Evolutionary conservation across 352 stramenopile species (phyloP).

Genomic region (Globisporangium middletonii): DNA sequence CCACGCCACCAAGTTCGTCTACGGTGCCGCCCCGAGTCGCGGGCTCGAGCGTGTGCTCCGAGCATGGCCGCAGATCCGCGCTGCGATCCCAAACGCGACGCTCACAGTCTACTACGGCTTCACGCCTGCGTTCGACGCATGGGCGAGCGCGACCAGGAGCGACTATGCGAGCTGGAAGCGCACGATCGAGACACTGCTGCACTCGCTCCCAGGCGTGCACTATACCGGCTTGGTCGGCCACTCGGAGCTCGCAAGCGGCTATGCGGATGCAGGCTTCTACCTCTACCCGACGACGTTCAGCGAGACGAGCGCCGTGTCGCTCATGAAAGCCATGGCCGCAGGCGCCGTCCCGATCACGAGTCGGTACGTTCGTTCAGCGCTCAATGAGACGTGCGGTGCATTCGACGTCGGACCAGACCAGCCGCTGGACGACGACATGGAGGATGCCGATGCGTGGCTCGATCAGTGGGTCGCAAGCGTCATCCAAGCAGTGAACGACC

Average conservation of each 20-base stretch:
- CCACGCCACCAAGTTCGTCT: constrained; percentile 65
- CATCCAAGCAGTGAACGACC: constrained; percentile 26
- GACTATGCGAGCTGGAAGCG: constrained; percentile 61
- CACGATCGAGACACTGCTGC: constrained; percentile 28
- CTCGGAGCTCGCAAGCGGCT: constrained; percentile 52
- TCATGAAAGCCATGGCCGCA: constrained; percentile 91
- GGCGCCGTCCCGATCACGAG: constrained; percentile 89
- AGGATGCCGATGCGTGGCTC: constrained; percentile 22
- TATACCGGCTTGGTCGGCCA: constrained; percentile 85
- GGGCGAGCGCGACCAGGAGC: constrained; percentile 30
- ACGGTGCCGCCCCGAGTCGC: constrained; percentile 79
- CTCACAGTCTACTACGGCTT: constrained; percentile 90
- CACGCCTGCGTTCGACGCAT: constrained; percentile 64
- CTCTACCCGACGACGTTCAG: constrained; percentile 87
- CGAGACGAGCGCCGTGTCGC: constrained; percentile 89
- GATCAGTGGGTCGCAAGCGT: constrained; percentile 50
- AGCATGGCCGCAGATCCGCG: constrained; percentile 68
- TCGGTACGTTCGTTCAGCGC: constrained; percentile 48
- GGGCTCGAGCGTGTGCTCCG: constrained; percentile 63
- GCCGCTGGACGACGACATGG: neutral
- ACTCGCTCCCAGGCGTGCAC: constrained; percentile 37
- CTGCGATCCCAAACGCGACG: constrained; percentile 40
- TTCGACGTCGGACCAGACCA: constrained; percentile 77
- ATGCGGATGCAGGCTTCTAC: constrained; percentile 79
- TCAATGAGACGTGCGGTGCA: constrained; percentile 50